Base-by-base conservation (phyloP, 192 early-diverging fungal species). In the Coemansia sp. region DNA sequence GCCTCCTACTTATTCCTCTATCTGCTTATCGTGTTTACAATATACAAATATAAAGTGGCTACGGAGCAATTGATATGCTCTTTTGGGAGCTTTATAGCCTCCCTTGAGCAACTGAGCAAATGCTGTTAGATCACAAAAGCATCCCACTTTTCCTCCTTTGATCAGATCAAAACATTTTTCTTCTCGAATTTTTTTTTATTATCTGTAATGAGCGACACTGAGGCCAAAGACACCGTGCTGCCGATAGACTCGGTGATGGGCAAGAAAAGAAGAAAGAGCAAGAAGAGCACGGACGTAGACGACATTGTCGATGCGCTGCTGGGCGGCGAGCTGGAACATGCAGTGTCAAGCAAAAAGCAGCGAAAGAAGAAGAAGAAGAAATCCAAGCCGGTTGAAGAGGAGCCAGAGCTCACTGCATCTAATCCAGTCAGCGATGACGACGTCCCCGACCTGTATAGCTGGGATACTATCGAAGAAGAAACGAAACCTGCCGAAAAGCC, bases 261-360 rank as follows among this genome's bases (percentile, higher is more conserved):
- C 1, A 54, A 23, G 9, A 41, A 21, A 38, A 58, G 38, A 16
- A 23, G 40, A 11, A 54, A 54, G 28, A 43, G 45, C 44, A 48
- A 43, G 38, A 53, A 45, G 21, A 11, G 17, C 3, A 52, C 39
- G 3, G 44, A 60, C n/a, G 57, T 64, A 3, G 66, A 64, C 18
- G 64, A 75, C 34, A 61, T 75, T 15, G 72, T 75, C 14, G 62
- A 67, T 50, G 72, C 72, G 6, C 61, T 75, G 16, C 54, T 75
- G 11, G 68, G 68, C 23, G 68, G 47, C 32, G 43, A 54, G 18
- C 36, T 47, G n/a, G 40, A 53, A 14, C 30, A 53, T 12, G 48
- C 41, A n/a, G 40, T 18, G 6, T 9, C 11, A 14, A 48, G 49
- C 31, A 47, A 62, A 52, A 56, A 46, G 16, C 41, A 54, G 46